These are phyloP conservation scores for Leccinum griseonigrum DNA, from an alignment of 1,284 basidiomycete genomes.

Conservation along the genomic window DNA sequence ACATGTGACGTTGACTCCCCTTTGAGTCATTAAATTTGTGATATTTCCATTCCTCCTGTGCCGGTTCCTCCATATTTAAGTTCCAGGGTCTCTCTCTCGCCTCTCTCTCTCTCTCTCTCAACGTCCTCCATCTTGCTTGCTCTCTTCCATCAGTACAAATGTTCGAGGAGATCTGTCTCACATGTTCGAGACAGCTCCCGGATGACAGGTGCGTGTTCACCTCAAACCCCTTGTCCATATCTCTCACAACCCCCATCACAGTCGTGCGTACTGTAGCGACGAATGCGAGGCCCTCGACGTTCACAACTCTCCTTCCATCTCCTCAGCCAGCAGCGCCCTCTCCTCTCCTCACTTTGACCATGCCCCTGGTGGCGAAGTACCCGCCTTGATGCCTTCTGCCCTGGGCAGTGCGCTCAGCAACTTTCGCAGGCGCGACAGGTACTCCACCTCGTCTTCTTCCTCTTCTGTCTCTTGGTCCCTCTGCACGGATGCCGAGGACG, in stretches of 20 bases:
- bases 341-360: constrained; percentile 63
- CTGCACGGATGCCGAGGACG: constrained; percentile 53
- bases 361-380: constrained; percentile 52
- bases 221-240: constrained; percentile 19
- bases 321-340: constrained; percentile 63
- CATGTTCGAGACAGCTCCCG: constrained; percentile 59
- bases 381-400: constrained; percentile 55
- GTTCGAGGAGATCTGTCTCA: constrained; percentile 75
- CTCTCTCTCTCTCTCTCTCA: constrained; percentile 19
- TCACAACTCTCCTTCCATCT: constrained; percentile 59
- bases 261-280: constrained; percentile 72
- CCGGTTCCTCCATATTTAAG: constrained; percentile 34
- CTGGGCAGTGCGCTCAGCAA: constrained; percentile 49
- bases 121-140: constrained; percentile 13
- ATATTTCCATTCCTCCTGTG: constrained; percentile 39
- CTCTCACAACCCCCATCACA: constrained; percentile 30
- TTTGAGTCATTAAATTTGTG: constrained; percentile 37
- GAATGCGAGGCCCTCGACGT: constrained; percentile 64
- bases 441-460: constrained; percentile 55
- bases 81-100: constrained; percentile 6
- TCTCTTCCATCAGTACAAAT: constrained; percentile 37
- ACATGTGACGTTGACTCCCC: constrained; percentile 26
- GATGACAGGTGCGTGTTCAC: constrained; percentile 54
- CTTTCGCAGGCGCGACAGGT: constrained; percentile 44
- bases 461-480: constrained; percentile 63